phyloP scores from a whole-genome alignment of 306 rosid species.

The Gynostemma pentaphyllum region DNA sequence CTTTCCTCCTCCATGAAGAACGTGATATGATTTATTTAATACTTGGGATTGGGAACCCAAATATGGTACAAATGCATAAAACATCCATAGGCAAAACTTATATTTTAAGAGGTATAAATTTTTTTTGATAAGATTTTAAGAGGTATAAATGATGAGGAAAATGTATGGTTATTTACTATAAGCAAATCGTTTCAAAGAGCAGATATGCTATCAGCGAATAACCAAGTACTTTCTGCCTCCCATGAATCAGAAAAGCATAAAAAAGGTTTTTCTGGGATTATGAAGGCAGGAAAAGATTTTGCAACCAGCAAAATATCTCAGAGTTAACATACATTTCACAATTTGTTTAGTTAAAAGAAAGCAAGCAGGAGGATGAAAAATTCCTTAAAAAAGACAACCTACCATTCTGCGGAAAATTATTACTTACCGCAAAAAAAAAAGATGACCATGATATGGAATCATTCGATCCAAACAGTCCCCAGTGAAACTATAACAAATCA shows the following conservation, averaged over 20 bases:
- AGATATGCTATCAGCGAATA: slow-evolving; percentile 33
- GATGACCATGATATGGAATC: neutral
- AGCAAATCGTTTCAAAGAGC: slow-evolving; percentile 22
- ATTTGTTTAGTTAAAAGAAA: neutral
- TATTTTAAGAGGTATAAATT: neutral
- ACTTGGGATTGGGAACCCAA: neutral
- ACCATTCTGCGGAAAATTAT: neutral
- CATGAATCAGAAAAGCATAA: slow-evolving; percentile 33
- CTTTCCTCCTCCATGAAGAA: neutral
- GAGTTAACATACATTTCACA: neutral
- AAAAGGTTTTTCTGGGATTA: slow-evolving; percentile 33
- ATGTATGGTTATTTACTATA: slow-evolving; percentile 21
- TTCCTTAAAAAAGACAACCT: neutral
- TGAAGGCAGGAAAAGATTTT: slow-evolving; percentile 11
- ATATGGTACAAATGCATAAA: neutral
- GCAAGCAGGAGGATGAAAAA: neutral
- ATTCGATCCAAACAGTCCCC: neutral
- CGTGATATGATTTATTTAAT: neutral
- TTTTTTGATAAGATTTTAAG: neutral
- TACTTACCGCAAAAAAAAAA: neutral
- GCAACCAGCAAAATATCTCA: neutral
- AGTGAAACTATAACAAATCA: too few species aligned
- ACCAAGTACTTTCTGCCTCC: slow-evolving; percentile 24
- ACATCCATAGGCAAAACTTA: neutral
- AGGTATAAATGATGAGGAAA: neutral